A percentile compares a stretch with the other conserved stretches of the same genome.
Evolutionary conservation across 2,329 filamentous ascomycete species (phyloP).

Genomic region (Aschersonia sp.): DNA sequence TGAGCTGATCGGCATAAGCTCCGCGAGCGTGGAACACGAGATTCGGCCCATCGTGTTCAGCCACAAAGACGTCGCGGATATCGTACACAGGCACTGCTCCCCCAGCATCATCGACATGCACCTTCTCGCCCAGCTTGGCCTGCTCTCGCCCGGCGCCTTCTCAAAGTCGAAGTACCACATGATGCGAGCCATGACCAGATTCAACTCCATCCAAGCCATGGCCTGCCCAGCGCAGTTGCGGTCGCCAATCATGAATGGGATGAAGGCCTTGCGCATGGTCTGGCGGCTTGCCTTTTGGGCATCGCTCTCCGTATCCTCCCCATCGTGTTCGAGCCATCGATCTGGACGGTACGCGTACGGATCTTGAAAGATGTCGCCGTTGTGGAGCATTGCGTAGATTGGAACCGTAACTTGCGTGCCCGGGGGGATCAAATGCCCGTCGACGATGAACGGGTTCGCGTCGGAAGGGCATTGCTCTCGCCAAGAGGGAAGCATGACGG

Average conservation of each 20-base stretch:
- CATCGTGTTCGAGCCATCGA: slow-evolving; percentile 3
- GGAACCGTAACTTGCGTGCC: slow-evolving; percentile 1
- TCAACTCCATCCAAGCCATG: neutral
- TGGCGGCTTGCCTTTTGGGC: neutral
- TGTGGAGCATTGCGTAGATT: slow-evolving; percentile 3
- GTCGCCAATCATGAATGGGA: neutral
- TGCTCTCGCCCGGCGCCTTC: neutral
- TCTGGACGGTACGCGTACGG: slow-evolving; percentile 2
- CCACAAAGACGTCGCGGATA: neutral
- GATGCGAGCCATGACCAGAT: neutral
- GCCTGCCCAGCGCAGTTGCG: neutral
- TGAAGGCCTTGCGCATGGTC: neutral
- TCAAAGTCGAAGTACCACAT: neutral
- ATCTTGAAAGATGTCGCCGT: slow-evolving; percentile 1
- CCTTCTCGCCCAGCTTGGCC: neutral
- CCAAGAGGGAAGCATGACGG: neutral
- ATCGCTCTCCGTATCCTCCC: neutral
- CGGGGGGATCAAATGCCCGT: slow-evolving; percentile 2
- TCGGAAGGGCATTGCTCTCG: neutral
- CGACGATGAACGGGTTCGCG: neutral
- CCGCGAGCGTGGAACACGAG: neutral
- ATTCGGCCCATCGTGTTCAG: neutral
- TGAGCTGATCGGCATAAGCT: slow-evolving; percentile 1
- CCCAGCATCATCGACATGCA: neutral
- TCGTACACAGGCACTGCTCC: neutral